Base-by-base conservation (phyloP, 768 basidiomycete genomes). In the Naganishia friedmannii region DNA sequence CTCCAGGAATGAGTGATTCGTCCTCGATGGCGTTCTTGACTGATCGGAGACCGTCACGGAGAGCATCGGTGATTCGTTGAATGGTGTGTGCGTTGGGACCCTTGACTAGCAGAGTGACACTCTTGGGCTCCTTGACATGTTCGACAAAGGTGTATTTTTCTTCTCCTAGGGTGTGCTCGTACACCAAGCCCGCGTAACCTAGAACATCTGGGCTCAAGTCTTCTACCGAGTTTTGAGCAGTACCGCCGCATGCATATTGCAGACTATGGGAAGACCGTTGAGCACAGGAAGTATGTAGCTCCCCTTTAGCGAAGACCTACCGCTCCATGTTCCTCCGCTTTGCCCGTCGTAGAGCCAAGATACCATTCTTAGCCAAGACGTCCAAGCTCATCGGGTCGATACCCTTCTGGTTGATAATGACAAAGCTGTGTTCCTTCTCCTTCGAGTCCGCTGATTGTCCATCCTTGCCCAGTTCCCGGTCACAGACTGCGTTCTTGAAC, bases 281-380 rank as follows among this genome's bases (percentile, higher is more conserved):
- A 53, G 39, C 46, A 26, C 34, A 31, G 2, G 17, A 17, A 42
- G 29, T 53, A 26, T 21, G 13, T 60, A 71, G 72, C 66, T 78
- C 85, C 71, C 17, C 42, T 26, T 3, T 13, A 26, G n/a, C 34
- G 39, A 4, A 51, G 3, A 45, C 60, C 46, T 42, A 92, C 93
- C 94, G 85, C 82, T 99, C 96, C 96, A 99, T 98, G 80, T 99
- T 99, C 77, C 96, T 88, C 79, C 96, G 86, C 85, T 99, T 99
- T 21, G 96, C 96, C 71, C 96, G 86, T 72, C 96, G 87, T 63
- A 99, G 86, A 26, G 93, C 95, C 69, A 99, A 83, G 73, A 99
- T 98, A 15, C 93, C 95, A 81, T 93, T 91, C 85, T 98, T 98
- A 53, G 92, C 93, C 48, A 99, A 84, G 51, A 98, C 88, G 82